Evolutionary conservation across 2,329 filamentous ascomycete species (phyloP).

Genomic region (Rutstroemia sp.): DNA sequence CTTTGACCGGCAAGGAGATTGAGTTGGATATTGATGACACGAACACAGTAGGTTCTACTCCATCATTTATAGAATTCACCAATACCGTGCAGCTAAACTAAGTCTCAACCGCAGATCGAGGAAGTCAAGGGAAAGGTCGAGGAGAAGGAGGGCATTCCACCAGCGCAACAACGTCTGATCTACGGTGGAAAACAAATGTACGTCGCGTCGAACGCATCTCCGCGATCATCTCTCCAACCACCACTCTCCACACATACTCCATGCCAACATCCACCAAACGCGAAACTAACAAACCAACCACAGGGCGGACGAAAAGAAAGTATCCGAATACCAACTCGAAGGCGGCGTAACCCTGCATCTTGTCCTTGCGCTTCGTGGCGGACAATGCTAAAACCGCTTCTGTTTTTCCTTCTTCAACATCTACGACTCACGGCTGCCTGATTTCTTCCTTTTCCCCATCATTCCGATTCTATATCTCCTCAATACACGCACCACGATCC

Average conservation of each 20-base stretch:
- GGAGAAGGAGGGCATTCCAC: conserved; percentile 97
- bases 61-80: neutral
- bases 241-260: neutral
- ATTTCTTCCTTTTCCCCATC: neutral
- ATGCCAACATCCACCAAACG: neutral
- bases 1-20: conserved; percentile 96
- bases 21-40: conserved; percentile 93
- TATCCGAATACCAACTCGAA: conserved; percentile 81
- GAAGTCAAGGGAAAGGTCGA: conserved; percentile 99
- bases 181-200: conserved; percentile 98
- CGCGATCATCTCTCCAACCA: neutral
- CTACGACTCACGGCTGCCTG: neutral
- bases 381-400: conserved; percentile 29
- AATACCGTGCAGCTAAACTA: neutral
- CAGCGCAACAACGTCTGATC: conserved; percentile 92
- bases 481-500: neutral
- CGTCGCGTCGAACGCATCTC: conserved; percentile 21
- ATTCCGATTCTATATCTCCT: neutral
- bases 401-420: neutral
- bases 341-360: conserved; percentile 91
- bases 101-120: conserved; percentile 53
- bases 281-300: neutral
- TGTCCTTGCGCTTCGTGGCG: conserved; percentile 87
- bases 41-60: conserved; percentile 62
- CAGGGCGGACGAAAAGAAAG: conserved; percentile 93